Percentiles rank a stretch among this genome's conserved stretches.
Conservation (phyloP, 1,139 yeast genomes). For the Zygoascus sp. region DNA sequence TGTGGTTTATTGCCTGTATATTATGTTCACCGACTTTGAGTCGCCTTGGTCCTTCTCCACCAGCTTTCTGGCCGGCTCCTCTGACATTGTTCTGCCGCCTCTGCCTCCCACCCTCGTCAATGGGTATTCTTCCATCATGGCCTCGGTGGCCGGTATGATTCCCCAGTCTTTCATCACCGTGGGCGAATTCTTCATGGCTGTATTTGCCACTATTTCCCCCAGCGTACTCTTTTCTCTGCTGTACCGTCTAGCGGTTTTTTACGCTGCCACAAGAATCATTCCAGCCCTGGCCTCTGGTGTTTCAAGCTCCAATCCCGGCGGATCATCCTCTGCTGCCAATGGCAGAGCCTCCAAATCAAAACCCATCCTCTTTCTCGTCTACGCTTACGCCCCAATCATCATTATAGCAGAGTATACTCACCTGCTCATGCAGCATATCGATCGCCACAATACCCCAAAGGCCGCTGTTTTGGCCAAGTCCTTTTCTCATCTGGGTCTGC, state of each 20-base stretch:
- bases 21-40: slow-evolving; percentile 76
- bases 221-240: slow-evolving; percentile 78
- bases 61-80: slow-evolving; percentile 10
- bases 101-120: slow-evolving; percentile 38
- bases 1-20: slow-evolving; percentile 86
- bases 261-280: slow-evolving; percentile 89
- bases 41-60: slow-evolving; percentile 18
- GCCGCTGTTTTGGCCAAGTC: slow-evolving; percentile 6
- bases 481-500: slow-evolving; percentile 13
- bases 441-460: slow-evolving; percentile 9
- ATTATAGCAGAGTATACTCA: slow-evolving; percentile 94
- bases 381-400: slow-evolving; percentile 89
- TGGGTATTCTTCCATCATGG: slow-evolving; percentile 38
- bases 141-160: slow-evolving; percentile 42
- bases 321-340: not conserved
- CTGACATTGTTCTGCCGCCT: slow-evolving; percentile 26
- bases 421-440: slow-evolving; percentile 77
- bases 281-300: slow-evolving; percentile 42
- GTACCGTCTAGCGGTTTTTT: slow-evolving; percentile 80
- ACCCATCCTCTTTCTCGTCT: slow-evolving; percentile 49
- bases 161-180: slow-evolving; percentile 53
- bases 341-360: slow-evolving; percentile 29
- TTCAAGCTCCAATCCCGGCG: no score
- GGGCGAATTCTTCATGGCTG: slow-evolving; percentile 62
- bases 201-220: slow-evolving; percentile 72